Evolutionary conservation across 2,329 filamentous ascomycete species (phyloP).

Genomic region (Beauveria varroae): DNA sequence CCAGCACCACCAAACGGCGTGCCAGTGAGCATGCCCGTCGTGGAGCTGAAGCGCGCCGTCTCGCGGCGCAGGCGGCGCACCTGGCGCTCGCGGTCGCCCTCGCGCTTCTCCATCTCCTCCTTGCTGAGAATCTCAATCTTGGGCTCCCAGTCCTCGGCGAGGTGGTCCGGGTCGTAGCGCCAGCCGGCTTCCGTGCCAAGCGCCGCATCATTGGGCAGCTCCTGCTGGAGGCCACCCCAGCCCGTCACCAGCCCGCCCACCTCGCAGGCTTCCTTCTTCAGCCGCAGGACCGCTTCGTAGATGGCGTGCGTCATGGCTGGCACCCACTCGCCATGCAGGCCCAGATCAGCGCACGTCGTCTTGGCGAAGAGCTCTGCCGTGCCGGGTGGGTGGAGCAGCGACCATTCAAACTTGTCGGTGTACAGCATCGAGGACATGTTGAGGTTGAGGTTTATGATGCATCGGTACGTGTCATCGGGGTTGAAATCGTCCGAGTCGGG

Average conservation of each 20-base stretch:
- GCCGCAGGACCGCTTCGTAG: conserved; percentile 83
- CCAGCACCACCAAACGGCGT: conserved; percentile 46
- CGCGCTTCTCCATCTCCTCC: conserved; percentile 95
- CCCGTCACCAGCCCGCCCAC: conserved; percentile 78
- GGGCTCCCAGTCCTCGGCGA: conserved; percentile 78
- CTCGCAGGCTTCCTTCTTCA: conserved; percentile 96
- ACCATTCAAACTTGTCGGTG: conserved; percentile 98
- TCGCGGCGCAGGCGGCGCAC: conserved; percentile 80
- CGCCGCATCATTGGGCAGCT: conserved; percentile 84
- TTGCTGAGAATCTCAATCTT: conserved; percentile 77
- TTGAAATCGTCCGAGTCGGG: conserved; percentile 67
- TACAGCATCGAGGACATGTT: conserved; percentile 88
- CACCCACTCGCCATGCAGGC: conserved; percentile 86
- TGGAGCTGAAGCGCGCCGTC: conserved; percentile 86
- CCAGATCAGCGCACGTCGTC: conserved; percentile 86
- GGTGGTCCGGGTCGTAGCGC: conserved; percentile 88
- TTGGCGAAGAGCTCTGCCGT: conserved; percentile 90
- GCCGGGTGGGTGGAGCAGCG: conserved; percentile 80
- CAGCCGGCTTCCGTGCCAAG: conserved; percentile 80
- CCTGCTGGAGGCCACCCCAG: conserved; percentile 49
- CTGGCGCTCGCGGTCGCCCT: conserved; percentile 88
- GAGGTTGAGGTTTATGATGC: conserved; percentile 83
- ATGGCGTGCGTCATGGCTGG: conserved; percentile 93
- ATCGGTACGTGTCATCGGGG: conserved; percentile 90
- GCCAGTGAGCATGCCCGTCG: conserved; percentile 71